Evolutionary conservation across 805 yeast genomes (phyloP).

Genomic region (Saturnispora kantuleensis): DNA sequence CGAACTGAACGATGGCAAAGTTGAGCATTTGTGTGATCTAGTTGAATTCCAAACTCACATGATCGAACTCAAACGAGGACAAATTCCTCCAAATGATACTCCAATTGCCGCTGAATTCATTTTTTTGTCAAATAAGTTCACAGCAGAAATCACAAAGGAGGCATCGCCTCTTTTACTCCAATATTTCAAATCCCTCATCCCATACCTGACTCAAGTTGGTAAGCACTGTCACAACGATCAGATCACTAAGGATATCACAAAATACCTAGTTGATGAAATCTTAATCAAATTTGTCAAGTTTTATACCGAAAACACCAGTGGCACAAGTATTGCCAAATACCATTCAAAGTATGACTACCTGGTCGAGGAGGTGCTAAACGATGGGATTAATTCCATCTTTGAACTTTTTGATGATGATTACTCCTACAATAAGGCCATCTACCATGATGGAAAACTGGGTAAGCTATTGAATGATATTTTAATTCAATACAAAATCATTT

Average conservation of each 20-base stretch:
- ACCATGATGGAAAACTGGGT: slow-evolving; percentile 44
- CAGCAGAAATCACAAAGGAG: slow-evolving; percentile 10
- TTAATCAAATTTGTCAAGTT: slow-evolving; percentile 15
- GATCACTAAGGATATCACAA: slow-evolving; percentile 14
- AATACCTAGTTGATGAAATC: slow-evolving; percentile 21
- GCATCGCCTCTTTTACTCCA: slow-evolving; percentile 17
- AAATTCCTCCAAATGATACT: not conserved
- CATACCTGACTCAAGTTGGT: slow-evolving; percentile 17
- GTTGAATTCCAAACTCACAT: slow-evolving; percentile 1
- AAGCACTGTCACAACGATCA: slow-evolving; percentile 14
- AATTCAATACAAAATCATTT: slow-evolving; percentile 40
- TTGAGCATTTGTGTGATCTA: slow-evolving; percentile 6
- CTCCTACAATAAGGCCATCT: slow-evolving; percentile 59
- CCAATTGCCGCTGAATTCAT: not conserved
- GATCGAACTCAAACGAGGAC: not conserved
- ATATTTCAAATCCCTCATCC: slow-evolving; percentile 7
- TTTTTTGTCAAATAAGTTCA: too few species aligned
- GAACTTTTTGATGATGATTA: slow-evolving; percentile 76
- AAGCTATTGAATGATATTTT: slow-evolving; percentile 32
- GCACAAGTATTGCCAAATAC: slow-evolving; percentile 12
- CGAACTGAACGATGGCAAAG: too few species aligned
- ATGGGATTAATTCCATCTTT: slow-evolving; percentile 54
- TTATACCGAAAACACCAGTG: slow-evolving; percentile 6
- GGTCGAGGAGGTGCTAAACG: slow-evolving; percentile 32
- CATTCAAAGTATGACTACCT: slow-evolving; percentile 19